These are phyloP conservation scores for Aspergillus luchuensis DNA, from an alignment of 2,329 filamentous ascomycete genomes.

Conservation along the genomic window DNA sequence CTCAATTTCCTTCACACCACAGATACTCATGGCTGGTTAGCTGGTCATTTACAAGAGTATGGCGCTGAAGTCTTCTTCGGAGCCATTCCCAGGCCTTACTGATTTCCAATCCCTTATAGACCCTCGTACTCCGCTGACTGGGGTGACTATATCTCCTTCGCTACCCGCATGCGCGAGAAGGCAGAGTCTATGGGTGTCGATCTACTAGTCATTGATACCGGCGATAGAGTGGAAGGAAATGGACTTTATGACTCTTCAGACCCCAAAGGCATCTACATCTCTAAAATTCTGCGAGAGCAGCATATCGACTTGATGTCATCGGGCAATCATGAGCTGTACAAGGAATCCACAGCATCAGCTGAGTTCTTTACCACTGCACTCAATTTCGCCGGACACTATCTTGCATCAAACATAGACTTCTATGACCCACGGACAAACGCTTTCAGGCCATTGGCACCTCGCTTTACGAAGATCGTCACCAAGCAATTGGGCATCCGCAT, in stretches of 20 bases:
- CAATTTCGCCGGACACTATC: conserved; percentile 76
- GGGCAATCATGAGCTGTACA: conserved; percentile 95
- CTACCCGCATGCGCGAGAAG: conserved; percentile 74
- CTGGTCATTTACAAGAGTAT: conserved; percentile 87
- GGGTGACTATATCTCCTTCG: conserved; percentile 96
- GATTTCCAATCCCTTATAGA: conserved; percentile 47
- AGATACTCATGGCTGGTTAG: conserved; percentile 94
- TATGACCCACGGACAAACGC: conserved; percentile 71
- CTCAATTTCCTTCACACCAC: conserved; percentile 98
- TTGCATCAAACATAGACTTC: conserved; percentile 93
- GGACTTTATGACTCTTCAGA: conserved; percentile 88
- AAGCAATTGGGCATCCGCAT: conserved; percentile 84
- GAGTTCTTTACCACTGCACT: conserved; percentile 81
- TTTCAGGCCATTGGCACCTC: conserved; percentile 72
- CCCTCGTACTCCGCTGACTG: conserved; percentile 93
- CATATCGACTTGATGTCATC: conserved; percentile 80
- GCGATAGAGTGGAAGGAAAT: conserved; percentile 90
- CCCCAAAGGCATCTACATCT: conserved; percentile 86
- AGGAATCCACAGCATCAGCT: conserved; percentile 71
- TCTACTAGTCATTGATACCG: conserved; percentile 90
- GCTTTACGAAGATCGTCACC: conserved; percentile 87
- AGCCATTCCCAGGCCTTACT: conserved; percentile 5
- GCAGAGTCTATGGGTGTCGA: conserved; percentile 80
- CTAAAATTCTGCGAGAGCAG: conserved; percentile 82
- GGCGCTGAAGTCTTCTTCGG: conserved; percentile 24